Evolutionary conservation across 2,329 filamentous ascomycete genomes (phyloP).

Genomic region (Sporothrix pallida): DNA sequence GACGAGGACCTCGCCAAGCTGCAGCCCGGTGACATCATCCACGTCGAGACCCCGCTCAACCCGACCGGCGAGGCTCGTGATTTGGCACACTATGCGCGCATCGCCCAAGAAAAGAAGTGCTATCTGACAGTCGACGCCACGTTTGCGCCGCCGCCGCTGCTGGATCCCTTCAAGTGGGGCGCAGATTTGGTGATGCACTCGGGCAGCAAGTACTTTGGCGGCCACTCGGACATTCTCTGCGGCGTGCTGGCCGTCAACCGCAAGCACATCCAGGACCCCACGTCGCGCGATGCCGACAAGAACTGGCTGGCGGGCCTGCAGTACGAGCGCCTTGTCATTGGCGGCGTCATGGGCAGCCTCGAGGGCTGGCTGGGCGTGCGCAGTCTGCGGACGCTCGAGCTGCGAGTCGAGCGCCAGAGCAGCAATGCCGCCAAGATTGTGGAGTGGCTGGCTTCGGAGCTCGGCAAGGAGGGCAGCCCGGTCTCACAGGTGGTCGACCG

Average conservation of each 20-base stretch:
- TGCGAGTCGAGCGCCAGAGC: constrained; percentile 80
- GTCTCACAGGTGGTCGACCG: constrained; percentile 62
- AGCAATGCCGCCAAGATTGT: constrained; percentile 73
- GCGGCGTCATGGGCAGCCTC: constrained; percentile 83
- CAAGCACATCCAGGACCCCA: constrained; percentile 26
- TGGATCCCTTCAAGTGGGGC: constrained; percentile 81
- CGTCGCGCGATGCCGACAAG: constrained; percentile 45
- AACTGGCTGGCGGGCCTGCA: constrained; percentile 67
- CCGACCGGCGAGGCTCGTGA: constrained; percentile 82
- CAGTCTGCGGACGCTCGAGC: constrained; percentile 81
- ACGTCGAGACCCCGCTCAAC: constrained; percentile 93
- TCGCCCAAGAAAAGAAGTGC: constrained; percentile 75
- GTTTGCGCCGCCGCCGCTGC: constrained; percentile 87
- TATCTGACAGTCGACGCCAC: constrained; percentile 86
- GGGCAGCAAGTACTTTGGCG: constrained; percentile 95
- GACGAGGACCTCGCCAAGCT: constrained; percentile 60
- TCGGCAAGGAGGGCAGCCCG: constrained; percentile 47
- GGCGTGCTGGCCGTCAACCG: constrained; percentile 76
- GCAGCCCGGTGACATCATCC: constrained; percentile 79
- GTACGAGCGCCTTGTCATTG: constrained; percentile 75
- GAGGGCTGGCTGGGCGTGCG: constrained; percentile 92
- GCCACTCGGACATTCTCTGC: constrained; percentile 91
- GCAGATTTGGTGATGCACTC: constrained; percentile 90
- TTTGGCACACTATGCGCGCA: constrained; percentile 72
- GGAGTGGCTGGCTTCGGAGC: constrained; percentile 66